These are phyloP conservation scores for Pseudohalonectria lignicola DNA, from an alignment of 2,329 filamentous ascomycete species.

Conservation along the genomic window DNA sequence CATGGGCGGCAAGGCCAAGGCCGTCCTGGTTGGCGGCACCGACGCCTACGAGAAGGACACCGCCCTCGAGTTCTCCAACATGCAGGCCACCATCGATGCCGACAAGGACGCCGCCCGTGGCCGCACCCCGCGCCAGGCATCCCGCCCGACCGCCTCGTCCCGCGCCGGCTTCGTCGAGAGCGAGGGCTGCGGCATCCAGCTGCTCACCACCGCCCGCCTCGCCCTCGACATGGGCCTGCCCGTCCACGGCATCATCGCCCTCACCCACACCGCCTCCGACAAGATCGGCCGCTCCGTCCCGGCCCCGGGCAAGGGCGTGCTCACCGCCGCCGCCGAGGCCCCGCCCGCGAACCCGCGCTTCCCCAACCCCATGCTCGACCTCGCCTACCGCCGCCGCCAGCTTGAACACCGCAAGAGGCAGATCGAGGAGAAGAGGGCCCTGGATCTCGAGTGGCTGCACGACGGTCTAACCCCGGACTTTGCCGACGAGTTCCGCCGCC, in stretches of 20 bases:
- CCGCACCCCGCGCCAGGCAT: conserved; percentile 19
- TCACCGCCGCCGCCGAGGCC: conserved; percentile 16
- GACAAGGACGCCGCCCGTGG: conserved; percentile 16
- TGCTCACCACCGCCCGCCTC: conserved; percentile 19
- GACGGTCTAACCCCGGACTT: no score
- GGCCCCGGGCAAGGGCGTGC: conserved; percentile 23
- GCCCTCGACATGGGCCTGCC: conserved; percentile 23
- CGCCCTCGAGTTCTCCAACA: conserved; percentile 19
- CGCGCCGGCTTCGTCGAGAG: conserved; percentile 24
- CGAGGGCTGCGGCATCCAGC: conserved; percentile 22
- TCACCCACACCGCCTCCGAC: conserved; percentile 20
- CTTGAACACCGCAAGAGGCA: no score
- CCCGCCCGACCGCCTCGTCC: conserved; percentile 19
- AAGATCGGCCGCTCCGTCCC: conserved; percentile 23
- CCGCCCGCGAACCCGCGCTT: conserved; percentile 1
- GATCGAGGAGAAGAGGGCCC: conserved; percentile 99
- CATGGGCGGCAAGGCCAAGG: conserved; percentile 15
- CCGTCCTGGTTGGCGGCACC: conserved; percentile 20
- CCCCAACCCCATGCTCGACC: conserved; percentile 15
- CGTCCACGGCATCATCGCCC: conserved; percentile 21
- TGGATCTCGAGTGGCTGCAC: no score
- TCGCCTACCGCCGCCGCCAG: conserved; percentile 14
- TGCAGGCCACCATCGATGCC: conserved; percentile 22
- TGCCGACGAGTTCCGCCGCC: conserved; percentile 77
- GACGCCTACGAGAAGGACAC: conserved; percentile 21